Evolutionary conservation across 1,284 basidiomycete genomes (phyloP).

Genomic region (Fomitopsis pinicola): DNA sequence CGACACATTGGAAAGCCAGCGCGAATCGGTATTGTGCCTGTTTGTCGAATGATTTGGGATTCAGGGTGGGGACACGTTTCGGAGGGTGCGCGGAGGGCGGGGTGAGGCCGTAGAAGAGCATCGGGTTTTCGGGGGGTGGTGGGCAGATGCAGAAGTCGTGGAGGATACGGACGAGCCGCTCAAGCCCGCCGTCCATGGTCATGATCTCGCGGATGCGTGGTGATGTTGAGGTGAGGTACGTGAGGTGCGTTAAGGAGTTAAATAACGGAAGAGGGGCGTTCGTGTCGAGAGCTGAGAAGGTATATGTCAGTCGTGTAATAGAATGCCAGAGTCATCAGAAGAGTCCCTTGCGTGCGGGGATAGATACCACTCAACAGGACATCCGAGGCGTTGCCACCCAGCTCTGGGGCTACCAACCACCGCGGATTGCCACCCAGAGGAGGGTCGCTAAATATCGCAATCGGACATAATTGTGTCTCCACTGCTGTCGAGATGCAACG

Average conservation of each 20-base stretch:
- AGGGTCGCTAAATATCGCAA: no score
- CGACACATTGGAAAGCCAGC: slow-evolving; percentile 94
- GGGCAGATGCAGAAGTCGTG: slow-evolving; percentile 81
- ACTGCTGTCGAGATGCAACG: background rate
- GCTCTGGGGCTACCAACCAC: no score
- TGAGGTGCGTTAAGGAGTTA: slow-evolving; percentile 96
- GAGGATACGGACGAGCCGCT: slow-evolving; percentile 91
- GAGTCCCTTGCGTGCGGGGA: no score
- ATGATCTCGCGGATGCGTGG: slow-evolving; percentile 98
- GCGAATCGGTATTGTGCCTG: slow-evolving; percentile 84
- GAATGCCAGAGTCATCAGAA: no score
- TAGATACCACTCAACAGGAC: background rate
- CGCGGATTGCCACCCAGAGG: no score
- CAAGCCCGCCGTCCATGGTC: slow-evolving; percentile 95
- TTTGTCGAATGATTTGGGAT: slow-evolving; percentile 72
- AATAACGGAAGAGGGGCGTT: slow-evolving; percentile 88
- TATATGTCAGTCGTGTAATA: background rate
- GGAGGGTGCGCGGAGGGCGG: slow-evolving; percentile 52
- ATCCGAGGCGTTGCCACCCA: no score
- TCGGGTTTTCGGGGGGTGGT: slow-evolving; percentile 70
- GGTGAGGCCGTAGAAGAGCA: slow-evolving; percentile 68
- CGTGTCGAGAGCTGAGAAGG: slow-evolving; percentile 81
- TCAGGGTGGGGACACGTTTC: slow-evolving; percentile 53
- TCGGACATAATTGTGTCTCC: background rate
- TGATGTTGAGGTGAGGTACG: slow-evolving; percentile 95